A percentile compares a stretch with the other conserved stretches of the same genome.
Conservation (phyloP, 371 early-diverging fungal genomes). For the Mortierella sp. region DNA sequence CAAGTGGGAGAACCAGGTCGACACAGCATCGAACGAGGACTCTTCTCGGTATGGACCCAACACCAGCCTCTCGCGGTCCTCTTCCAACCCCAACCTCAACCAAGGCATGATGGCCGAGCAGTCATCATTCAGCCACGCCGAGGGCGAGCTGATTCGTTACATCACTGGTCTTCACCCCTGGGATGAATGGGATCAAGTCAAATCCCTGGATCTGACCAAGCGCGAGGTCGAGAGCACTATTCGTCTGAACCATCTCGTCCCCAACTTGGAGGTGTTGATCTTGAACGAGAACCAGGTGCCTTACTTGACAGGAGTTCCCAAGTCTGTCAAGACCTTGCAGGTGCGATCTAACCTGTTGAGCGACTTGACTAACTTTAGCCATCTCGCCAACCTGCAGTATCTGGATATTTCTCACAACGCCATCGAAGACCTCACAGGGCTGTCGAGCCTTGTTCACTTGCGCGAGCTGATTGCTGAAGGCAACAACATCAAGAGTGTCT, state of each 20-base stretch:
- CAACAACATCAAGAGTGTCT: slow-evolving; percentile 62
- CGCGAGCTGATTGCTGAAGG: slow-evolving; percentile 63
- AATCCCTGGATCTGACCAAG: slow-evolving; percentile 40
- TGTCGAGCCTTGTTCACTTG: slow-evolving; percentile 53
- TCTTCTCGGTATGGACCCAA: slow-evolving; percentile 20
- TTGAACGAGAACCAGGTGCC: slow-evolving; percentile 49
- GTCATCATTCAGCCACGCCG: slow-evolving; percentile 36
- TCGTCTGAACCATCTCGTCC: slow-evolving; percentile 28
- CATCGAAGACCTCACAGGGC: slow-evolving; percentile 60
- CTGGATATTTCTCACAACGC: slow-evolving; percentile 66
- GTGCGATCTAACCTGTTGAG: slow-evolving; percentile 52
- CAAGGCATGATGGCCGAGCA: slow-evolving; percentile 36
- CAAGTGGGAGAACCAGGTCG: slow-evolving; percentile 46
- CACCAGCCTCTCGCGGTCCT: slow-evolving; percentile 15
- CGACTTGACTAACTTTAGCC: slow-evolving; percentile 57
- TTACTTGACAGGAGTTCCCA: slow-evolving; percentile 48
- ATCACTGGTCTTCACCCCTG: slow-evolving; percentile 37
- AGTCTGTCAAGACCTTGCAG: slow-evolving; percentile 43
- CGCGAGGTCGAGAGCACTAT: slow-evolving; percentile 44
- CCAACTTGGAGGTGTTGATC: slow-evolving; percentile 35
- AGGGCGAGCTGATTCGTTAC: slow-evolving; percentile 23
- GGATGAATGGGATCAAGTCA: slow-evolving; percentile 53
- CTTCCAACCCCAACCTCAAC: background rate
- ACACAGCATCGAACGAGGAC: slow-evolving; percentile 25
- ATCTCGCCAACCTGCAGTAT: slow-evolving; percentile 61